Conservation (phyloP, 192 early-diverging fungal species). For the Geosiphon pyriformis region DNA sequence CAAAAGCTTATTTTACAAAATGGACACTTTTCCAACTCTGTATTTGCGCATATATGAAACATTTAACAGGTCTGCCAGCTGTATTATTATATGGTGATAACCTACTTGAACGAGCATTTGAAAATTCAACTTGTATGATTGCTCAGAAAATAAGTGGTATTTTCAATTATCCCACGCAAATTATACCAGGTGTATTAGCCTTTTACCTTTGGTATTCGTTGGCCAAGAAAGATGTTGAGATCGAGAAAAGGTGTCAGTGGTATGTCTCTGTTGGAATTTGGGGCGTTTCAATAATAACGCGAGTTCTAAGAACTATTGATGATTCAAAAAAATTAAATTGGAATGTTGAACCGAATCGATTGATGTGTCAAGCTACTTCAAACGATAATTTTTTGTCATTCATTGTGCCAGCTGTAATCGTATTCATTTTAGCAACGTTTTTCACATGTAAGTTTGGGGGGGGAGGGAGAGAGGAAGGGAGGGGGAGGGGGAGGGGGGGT, state of each 20-base stretch:
- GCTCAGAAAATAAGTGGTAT: not conserved
- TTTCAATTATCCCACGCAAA: not conserved
- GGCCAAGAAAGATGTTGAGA: not conserved
- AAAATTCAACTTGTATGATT: not conserved
- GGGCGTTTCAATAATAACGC: not conserved
- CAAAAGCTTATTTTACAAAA: not conserved
- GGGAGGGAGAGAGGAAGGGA: too few species aligned
- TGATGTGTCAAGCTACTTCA: not conserved
- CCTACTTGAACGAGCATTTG: not conserved
- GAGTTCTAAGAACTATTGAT: not conserved
- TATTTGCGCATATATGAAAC: not conserved
- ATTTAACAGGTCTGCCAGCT: not conserved
- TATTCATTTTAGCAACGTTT: not conserved
- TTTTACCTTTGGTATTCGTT: conserved; percentile 22
- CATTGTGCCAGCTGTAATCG: not conserved
- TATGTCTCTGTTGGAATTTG: not conserved
- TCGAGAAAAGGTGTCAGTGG: not conserved
- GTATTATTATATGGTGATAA: not conserved
- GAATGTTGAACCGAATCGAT: not conserved
- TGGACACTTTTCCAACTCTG: conserved; percentile 8
- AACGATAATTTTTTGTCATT: not conserved
- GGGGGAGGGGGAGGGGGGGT: too few species aligned
- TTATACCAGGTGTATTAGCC: not conserved
- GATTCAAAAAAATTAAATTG: not conserved
- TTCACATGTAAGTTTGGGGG: not conserved